Base-by-base conservation (phyloP, 768 basidiomycete species). In the Clathrus columnatus region DNA sequence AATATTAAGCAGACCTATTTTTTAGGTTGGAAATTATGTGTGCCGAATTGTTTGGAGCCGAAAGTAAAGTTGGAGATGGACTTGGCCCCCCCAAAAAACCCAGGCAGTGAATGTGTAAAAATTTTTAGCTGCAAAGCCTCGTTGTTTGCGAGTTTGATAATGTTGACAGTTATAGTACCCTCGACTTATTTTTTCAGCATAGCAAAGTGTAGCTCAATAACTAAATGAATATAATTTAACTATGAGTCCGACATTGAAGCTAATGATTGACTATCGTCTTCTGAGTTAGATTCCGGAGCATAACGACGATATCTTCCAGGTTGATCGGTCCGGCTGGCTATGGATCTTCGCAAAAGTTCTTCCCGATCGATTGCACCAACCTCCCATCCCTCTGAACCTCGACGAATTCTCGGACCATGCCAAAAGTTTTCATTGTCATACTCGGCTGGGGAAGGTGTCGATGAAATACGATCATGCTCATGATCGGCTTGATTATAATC, bases 331-430 rank as follows among this genome's bases (percentile, higher is more conserved):
- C 81, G 65, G 42, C 72, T 72, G 54, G 69, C 68, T 28, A 90
- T 66, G 66, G 86, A 84, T 48, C 74, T 70, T 55, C 66, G 69
- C 41, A 91, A 67, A 71, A 90, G 75, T 45, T 77, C 79, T 62
- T 89, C 85, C 56, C 89, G 73, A 45, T 79, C 72, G 32, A 78
- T 69, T 10, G 78, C 69, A 14, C 75, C 76, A 46, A 87, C 81
- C 64, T 92, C 90, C 61, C 83, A 87, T 4, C 90, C 90, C 69
- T 92, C 91, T 14, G 88, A 91, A 20, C 90, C 89, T 44, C 80
- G 70, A 51, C 90, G 74, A 47, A 87, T 73, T 28, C 59, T 64
- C 11, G 56, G 30, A 43, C 61, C 36, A 48, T 50, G 29, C 46
- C 45, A 48, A 21, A 27, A 20, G 7, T 18, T 27, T 32, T 53